Evolutionary conservation across 441 rosid genomes (phyloP).

Genomic region (Melastoma candidum): DNA sequence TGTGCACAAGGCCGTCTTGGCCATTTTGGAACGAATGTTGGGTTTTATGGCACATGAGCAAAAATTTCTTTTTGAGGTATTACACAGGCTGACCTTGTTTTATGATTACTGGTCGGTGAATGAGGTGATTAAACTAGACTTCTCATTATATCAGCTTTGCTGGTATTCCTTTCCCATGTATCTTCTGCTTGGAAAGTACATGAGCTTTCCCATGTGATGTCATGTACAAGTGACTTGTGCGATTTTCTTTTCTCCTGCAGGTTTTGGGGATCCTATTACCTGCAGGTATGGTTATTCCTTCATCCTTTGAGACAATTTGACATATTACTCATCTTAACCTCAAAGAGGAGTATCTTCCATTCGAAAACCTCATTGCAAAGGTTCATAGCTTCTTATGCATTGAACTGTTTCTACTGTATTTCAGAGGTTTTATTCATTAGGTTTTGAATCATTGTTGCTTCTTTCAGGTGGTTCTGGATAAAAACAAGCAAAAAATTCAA

Average conservation of each 20-base stretch:
- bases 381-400: constrained; percentile 20
- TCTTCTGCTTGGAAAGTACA: too few species aligned
- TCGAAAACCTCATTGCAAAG: constrained; percentile 67
- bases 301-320: constrained; percentile 83
- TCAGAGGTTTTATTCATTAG: too few species aligned
- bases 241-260: constrained; percentile 28
- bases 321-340: constrained; percentile 83
- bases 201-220: too few species aligned
- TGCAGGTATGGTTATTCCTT: constrained; percentile 56
- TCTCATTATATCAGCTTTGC: too few species aligned
- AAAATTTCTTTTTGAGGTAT: constrained; percentile 67
- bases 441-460: neutral
- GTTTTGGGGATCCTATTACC: constrained; percentile 78
- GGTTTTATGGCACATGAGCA: too few species aligned
- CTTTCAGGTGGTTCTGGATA: constrained; percentile 75
- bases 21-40: too few species aligned
- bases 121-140: constrained; percentile 41
- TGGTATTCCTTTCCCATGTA: too few species aligned
- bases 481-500: constrained; percentile 78
- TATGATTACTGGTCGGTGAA: constrained; percentile 90
- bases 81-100: constrained; percentile 63
- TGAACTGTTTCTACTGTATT: too few species aligned
- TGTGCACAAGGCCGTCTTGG: too few species aligned
- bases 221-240: neutral
- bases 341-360: constrained; percentile 65